Evolutionary conservation across 2,329 filamentous ascomycete genomes (phyloP).

Genomic region (Penicillium sclerotigenum): DNA sequence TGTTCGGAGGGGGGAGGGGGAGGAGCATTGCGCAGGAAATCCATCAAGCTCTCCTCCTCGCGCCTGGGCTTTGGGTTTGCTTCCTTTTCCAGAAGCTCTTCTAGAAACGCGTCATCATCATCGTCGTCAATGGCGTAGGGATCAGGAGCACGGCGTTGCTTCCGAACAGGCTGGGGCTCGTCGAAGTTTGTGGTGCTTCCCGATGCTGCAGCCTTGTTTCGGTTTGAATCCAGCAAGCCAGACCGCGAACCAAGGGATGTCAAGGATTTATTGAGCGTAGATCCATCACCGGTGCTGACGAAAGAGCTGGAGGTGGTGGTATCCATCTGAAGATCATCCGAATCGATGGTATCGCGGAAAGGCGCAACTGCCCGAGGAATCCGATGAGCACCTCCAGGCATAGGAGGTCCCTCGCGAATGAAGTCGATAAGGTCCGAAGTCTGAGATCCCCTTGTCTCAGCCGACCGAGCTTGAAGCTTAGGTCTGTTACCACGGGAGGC

Average conservation of each 20-base stretch:
- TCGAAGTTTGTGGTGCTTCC: constrained; percentile 10
- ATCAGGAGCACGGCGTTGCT: constrained; percentile 74
- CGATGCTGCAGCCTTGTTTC: constrained; percentile 17
- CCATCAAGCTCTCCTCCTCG: constrained; percentile 48
- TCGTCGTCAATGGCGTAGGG: constrained; percentile 84
- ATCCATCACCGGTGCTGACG: constrained; percentile 51
- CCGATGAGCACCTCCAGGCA: constrained; percentile 58
- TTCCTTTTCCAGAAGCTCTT: constrained; percentile 24
- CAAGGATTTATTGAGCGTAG: constrained; percentile 46
- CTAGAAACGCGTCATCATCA: constrained; percentile 59
- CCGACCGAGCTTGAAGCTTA: constrained; percentile 69
- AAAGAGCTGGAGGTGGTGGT: constrained; percentile 37
- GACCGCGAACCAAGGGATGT: constrained; percentile 71
- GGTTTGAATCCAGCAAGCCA: constrained; percentile 56
- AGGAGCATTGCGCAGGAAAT: constrained; percentile 48
- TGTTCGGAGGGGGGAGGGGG: constrained; percentile 41
- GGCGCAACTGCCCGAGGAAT: constrained; percentile 82
- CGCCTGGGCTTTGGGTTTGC: constrained; percentile 31
- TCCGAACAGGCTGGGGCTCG: constrained; percentile 55
- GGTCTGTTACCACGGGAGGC: constrained; percentile 31
- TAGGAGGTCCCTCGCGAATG: constrained; percentile 79
- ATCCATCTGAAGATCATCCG: constrained; percentile 61
- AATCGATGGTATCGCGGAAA: constrained; percentile 81
- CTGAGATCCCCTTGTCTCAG: constrained; percentile 60
- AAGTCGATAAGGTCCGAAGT: constrained; percentile 93